A percentile compares a stretch with the other conserved stretches of the same genome.
phyloP scores from a whole-genome alignment of 257 asterid species.

The Jacaranda copaia region DNA sequence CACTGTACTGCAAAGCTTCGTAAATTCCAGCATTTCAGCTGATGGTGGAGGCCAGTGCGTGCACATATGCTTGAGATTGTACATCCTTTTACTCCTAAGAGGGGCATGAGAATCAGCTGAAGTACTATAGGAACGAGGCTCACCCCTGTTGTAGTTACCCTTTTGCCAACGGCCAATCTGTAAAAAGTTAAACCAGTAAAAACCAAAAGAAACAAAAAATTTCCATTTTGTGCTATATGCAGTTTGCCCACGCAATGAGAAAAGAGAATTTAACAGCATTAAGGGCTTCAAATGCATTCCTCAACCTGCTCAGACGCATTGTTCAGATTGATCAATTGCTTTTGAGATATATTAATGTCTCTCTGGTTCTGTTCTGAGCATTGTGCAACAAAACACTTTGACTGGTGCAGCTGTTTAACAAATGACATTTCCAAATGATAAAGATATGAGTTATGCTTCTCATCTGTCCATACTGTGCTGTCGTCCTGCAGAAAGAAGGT shows the following conservation, averaged over 20 bases:
- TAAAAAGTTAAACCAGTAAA: slow-evolving; percentile 45
- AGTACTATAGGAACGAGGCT: slow-evolving; percentile 33
- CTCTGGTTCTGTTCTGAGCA: slow-evolving; percentile 45
- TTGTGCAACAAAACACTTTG: slow-evolving; percentile 47
- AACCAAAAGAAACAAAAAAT: slow-evolving; percentile 11
- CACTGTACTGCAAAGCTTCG: slow-evolving; percentile 32
- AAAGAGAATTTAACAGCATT: slow-evolving; percentile 11
- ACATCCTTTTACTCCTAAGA: slow-evolving; percentile 35
- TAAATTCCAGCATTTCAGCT: slow-evolving; percentile 31
- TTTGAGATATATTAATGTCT: slow-evolving; percentile 33
- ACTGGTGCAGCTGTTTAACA: slow-evolving; percentile 62
- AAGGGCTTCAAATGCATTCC: slow-evolving; percentile 3
- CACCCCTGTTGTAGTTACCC: slow-evolving; percentile 41
- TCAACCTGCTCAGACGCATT: slow-evolving; percentile 60
- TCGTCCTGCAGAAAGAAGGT: slow-evolving; percentile 50
- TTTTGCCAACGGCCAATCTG: slow-evolving; percentile 47
- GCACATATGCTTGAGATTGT: slow-evolving; percentile 34
- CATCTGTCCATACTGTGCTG: slow-evolving; percentile 65
- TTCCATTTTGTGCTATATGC: not conserved
- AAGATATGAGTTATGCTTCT: slow-evolving; percentile 72
- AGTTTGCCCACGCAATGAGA: slow-evolving; percentile 9
- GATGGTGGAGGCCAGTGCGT: slow-evolving; percentile 31
- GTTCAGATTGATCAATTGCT: slow-evolving; percentile 32
- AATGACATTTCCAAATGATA: slow-evolving; percentile 73
- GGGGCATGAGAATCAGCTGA: slow-evolving; percentile 45